phyloP scores from a whole-genome alignment of 306 rosid species.

The Phaseolus lunatus region DNA sequence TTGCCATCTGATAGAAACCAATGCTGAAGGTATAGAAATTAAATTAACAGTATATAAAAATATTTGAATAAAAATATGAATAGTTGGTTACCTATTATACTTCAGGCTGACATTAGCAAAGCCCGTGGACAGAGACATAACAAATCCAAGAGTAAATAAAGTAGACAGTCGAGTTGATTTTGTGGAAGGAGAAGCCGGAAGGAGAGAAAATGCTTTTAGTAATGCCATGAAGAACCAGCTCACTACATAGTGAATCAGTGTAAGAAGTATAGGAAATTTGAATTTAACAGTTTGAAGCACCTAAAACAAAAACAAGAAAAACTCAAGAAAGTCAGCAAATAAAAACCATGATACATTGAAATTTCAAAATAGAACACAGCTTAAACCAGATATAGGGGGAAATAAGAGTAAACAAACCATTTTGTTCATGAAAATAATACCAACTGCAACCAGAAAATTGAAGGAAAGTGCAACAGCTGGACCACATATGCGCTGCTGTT shows the following conservation, averaged over 20 bases:
- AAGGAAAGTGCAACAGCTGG: conserved; percentile 82
- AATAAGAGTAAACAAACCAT: conserved; percentile 66
- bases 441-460: conserved; percentile 86
- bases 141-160: conserved; percentile 81
- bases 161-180: conserved; percentile 69
- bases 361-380: conserved; percentile 15
- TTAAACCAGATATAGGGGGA: conserved; percentile 2
- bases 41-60: conserved; percentile 39
- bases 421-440: conserved; percentile 86
- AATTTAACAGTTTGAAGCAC: conserved; percentile 80
- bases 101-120: conserved; percentile 93
- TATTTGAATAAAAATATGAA: conserved; percentile 34
- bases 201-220: conserved; percentile 70
- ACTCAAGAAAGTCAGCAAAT: conserved; percentile 36
- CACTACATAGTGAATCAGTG: conserved; percentile 80
- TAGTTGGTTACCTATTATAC: conserved; percentile 73
- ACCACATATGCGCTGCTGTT: conserved; percentile 71
- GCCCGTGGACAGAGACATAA: conserved; percentile 90
- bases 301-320: conserved; percentile 55
- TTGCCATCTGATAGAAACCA: conserved; percentile 97
- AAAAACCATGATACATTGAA: conserved; percentile 18
- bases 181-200: conserved; percentile 79
- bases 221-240: conserved; percentile 96
- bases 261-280: conserved; percentile 83
- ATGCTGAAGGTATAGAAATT: conserved; percentile 68